Evolutionary conservation across 2,329 filamentous ascomycete genomes (phyloP).

Genomic region (Camillea tinctor): DNA sequence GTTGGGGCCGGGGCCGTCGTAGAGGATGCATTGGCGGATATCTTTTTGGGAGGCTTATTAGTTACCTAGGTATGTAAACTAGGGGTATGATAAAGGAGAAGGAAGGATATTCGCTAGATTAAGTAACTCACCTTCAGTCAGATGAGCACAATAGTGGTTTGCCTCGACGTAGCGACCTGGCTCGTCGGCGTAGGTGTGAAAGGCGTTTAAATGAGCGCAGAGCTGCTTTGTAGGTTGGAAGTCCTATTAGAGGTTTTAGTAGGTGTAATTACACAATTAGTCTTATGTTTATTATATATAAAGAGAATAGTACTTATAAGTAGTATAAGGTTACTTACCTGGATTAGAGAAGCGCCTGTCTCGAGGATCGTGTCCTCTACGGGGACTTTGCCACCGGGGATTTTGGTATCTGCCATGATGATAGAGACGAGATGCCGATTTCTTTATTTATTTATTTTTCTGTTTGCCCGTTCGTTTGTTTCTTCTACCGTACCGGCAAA

Average conservation of each 20-base stretch:
- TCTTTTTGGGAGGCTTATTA: conserved; percentile 52
- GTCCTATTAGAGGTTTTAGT: conserved; percentile 42
- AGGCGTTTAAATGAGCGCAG: conserved; percentile 84
- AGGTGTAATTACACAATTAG: not conserved
- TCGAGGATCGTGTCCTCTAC: conserved; percentile 58
- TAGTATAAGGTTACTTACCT: conserved; percentile 38
- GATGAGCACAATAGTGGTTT: conserved; percentile 81
- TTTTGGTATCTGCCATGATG: conserved; percentile 24
- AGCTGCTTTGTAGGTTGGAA: conserved; percentile 72
- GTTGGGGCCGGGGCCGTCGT: conserved; percentile 65
- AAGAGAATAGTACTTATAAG: not conserved
- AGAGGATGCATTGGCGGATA: conserved; percentile 81
- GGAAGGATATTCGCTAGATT: not conserved
- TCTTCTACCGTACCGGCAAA: not conserved
- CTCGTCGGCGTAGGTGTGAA: conserved; percentile 78
- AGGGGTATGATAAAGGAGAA: not conserved
- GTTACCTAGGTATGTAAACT: no score
- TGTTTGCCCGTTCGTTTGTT: not conserved
- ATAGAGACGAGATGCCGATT: no score
- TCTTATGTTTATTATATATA: not conserved
- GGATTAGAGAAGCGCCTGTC: conserved; percentile 58
- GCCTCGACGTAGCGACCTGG: conserved; percentile 68
- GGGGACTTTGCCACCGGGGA: conserved; percentile 50
- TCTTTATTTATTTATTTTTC: not conserved
- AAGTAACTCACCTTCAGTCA: conserved; percentile 55